A percentile compares a stretch with the other conserved stretches of the same genome.
Evolutionary conservation across 345 rosid genomes (phyloP).

Genomic region (Heritiera fomes): DNA sequence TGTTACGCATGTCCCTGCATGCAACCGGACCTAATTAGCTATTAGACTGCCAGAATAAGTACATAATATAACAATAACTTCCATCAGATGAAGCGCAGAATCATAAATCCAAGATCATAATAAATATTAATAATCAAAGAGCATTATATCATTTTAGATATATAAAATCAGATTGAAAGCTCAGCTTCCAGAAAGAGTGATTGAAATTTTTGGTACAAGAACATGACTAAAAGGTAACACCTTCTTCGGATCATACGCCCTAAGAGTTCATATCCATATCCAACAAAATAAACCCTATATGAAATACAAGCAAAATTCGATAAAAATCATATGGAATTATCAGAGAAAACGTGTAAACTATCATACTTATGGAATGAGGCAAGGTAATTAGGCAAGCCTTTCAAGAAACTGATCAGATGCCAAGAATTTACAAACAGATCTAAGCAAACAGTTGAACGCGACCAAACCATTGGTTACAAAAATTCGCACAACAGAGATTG

Average conservation of each 20-base stretch:
- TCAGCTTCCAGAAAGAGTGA: not conserved
- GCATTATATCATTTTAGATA: not conserved
- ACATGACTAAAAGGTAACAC: not conserved
- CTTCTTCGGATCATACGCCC: not conserved
- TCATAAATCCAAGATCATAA: not conserved
- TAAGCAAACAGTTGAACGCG: not conserved
- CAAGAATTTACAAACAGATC: constrained; percentile 12
- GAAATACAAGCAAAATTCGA: not conserved
- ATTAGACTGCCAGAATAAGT: constrained; percentile 8
- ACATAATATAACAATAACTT: not conserved
- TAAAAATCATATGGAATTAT: not conserved
- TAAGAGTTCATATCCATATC: not conserved
- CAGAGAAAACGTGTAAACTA: not conserved
- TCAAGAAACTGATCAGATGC: not conserved
- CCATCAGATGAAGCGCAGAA: not conserved
- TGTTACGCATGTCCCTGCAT: constrained; percentile 70
- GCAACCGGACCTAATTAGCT: not conserved
- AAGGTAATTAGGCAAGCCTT: not conserved
- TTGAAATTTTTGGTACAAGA: not conserved
- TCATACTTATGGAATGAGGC: not conserved
- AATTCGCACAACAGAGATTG: constrained; percentile 6
- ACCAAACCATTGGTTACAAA: not conserved
- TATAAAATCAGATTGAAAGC: not conserved
- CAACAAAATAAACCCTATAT: not conserved
- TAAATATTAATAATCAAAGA: constrained; percentile 4